phyloP scores from a whole-genome alignment of 1,284 basidiomycete species.

The Naganishia liquefaciens region DNA sequence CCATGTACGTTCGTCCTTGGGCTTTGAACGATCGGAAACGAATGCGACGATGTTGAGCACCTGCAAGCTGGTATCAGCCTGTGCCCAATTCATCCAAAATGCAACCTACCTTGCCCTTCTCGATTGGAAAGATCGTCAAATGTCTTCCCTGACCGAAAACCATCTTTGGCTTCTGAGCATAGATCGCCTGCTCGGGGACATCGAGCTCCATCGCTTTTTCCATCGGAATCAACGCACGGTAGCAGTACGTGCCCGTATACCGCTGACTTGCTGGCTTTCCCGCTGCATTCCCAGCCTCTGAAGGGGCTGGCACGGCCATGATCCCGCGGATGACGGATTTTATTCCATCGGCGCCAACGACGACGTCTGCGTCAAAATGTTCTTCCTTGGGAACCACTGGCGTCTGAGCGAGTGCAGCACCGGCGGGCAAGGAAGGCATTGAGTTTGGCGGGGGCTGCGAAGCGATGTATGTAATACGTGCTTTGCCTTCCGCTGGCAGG shows the following conservation, averaged over 20 bases:
- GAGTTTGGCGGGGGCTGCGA: conserved; percentile 57
- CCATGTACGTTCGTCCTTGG: conserved; percentile 52
- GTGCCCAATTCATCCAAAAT: not conserved
- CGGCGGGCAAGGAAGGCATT: conserved; percentile 36
- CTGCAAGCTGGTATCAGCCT: conserved; percentile 40
- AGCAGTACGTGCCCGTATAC: conserved; percentile 42
- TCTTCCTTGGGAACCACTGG: not conserved
- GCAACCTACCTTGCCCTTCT: conserved; percentile 37
- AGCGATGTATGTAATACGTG: conserved; percentile 36
- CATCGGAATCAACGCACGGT: conserved; percentile 41
- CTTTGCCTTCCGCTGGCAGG: conserved; percentile 36
- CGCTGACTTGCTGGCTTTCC: conserved; percentile 30
- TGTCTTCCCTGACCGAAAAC: conserved; percentile 49
- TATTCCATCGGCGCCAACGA: conserved; percentile 47
- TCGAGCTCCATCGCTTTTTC: conserved; percentile 36
- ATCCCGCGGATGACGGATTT: conserved; percentile 37
- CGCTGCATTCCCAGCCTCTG: conserved; percentile 46
- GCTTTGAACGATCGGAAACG: conserved; percentile 54
- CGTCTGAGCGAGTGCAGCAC: conserved; percentile 5
- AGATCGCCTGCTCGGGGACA: conserved; percentile 28
- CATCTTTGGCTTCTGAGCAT: conserved; percentile 28
- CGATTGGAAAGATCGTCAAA: conserved; percentile 62
- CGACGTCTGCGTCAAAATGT: conserved; percentile 39
- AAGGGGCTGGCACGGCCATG: conserved; percentile 51
- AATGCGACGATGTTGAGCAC: conserved; percentile 62